Conservation (phyloP, 2,329 filamentous ascomycete species). For the Colletotrichum theobromicola region DNA sequence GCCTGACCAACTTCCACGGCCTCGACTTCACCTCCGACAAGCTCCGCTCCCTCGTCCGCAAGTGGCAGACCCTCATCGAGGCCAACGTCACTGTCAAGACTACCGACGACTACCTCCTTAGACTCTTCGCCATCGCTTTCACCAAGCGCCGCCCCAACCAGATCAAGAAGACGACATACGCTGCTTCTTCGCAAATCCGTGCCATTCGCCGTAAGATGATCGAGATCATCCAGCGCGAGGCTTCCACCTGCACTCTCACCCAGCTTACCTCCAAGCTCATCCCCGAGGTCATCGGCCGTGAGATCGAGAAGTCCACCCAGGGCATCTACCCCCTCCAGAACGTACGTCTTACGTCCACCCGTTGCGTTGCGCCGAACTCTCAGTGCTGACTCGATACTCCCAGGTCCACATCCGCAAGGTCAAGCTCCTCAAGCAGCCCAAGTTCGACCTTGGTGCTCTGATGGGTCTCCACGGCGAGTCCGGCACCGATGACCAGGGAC, state of each 20-base stretch:
- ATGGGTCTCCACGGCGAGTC: slow-evolving; percentile 98
- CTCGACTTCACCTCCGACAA: slow-evolving; percentile 99
- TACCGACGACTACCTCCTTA: slow-evolving; percentile 99
- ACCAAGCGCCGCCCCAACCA: slow-evolving; percentile 99
- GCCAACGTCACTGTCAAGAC: slow-evolving; percentile 99
- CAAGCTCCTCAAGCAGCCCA: slow-evolving; percentile 97
- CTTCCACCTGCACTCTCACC: slow-evolving; percentile 88
- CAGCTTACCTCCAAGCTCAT: slow-evolving; percentile 99
- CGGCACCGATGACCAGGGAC: slow-evolving; percentile 91
- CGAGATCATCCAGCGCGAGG: slow-evolving; percentile 98
- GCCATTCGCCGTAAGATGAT: slow-evolving; percentile 99
- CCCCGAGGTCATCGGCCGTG: slow-evolving; percentile 97
- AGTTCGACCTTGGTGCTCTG: slow-evolving; percentile 97
- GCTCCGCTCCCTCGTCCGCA: slow-evolving; percentile 97
- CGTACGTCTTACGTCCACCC: slow-evolving; percentile 61
- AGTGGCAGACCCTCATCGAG: slow-evolving; percentile 99
- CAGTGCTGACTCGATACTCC: background rate
- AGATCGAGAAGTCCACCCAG: slow-evolving; percentile 99
- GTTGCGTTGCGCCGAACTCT: background rate
- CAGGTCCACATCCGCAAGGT: slow-evolving; percentile 99
- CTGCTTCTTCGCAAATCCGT: slow-evolving; percentile 94
- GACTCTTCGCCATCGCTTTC: slow-evolving; percentile 98
- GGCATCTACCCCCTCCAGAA: slow-evolving; percentile 99
- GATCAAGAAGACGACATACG: slow-evolving; percentile 99
- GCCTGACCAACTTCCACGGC: slow-evolving; percentile 99